Evolutionary conservation across 2,329 filamentous ascomycete genomes (phyloP), one percentile per base, ranked within the genome.

Genomic region (Bipolaris oryzae): DNA sequence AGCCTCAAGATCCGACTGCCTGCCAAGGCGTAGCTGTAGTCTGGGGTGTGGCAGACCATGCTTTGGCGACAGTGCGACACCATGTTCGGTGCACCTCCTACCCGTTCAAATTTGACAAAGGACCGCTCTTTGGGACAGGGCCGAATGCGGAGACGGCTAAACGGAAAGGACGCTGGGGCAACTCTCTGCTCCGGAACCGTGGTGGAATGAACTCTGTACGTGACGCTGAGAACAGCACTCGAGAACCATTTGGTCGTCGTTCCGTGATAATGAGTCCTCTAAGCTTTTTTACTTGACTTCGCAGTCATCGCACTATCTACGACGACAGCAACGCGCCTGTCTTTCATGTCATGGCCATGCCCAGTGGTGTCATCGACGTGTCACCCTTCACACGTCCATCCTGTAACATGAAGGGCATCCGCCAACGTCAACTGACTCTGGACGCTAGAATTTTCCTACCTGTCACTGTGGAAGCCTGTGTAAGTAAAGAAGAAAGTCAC

Each of bases 1-100:
- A 59, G 45, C 31, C 15, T 10, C 34, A 33, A 20, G 43, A 57
- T 59, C 67, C 67, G 62, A 52, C 45, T 21, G 34, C 20, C 10
- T 53, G 64, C 67, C 64, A 68, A 68, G 66, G 37, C 25, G 25
- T 42, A 9, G 46, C 28, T 7, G 39, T 43, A 42, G 33, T 50
- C 45, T 55, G 41, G 51, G 57, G 50, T 42, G 31, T 42, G 39
- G 48, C 35, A 42, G 44, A 57, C 59, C 51, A 62, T 60, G 61
- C 61, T 53, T 59, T 49, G 23, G 46, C 46, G 18, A 25, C 18
- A 3, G 9, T 50, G 31, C 48, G 56, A 34, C 45, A 51, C 46
- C 28, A 28, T 31, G 42, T 48, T 54, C 55, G 58, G 57, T 21
- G 45, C 54, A 39, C 42, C 20, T 50, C 20, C 13, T 31, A 42